These are phyloP conservation scores for Gloeopeniophorella convolvens DNA, from an alignment of 768 basidiomycete genomes.

Conservation along the genomic window DNA sequence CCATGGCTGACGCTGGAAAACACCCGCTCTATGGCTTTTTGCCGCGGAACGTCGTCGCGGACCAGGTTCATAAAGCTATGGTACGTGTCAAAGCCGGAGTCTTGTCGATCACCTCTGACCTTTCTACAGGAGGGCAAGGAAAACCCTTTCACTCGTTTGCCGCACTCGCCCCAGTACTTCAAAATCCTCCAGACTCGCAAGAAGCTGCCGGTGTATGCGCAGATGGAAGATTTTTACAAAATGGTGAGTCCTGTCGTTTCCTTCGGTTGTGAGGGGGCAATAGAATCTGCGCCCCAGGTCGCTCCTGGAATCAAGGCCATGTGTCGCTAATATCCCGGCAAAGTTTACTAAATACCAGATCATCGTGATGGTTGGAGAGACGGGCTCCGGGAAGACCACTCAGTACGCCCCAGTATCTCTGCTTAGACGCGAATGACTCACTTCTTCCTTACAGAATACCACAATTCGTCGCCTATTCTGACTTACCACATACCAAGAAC, in stretches of 20 bases:
- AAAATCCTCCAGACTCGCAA: conserved; percentile 82
- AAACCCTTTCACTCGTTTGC: conserved; percentile 84
- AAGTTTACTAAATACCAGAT: conserved; percentile 79
- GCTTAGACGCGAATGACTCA: background rate
- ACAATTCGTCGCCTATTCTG: conserved; percentile 92
- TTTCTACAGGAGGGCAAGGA: conserved; percentile 57
- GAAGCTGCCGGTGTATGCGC: conserved; percentile 84
- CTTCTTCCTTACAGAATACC: conserved; percentile 71
- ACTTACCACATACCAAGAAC: conserved; percentile 83
- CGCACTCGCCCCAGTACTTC: conserved; percentile 72
- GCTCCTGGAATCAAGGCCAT: conserved; percentile 19
- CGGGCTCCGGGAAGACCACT: conserved; percentile 93
- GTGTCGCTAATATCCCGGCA: conserved; percentile 25
- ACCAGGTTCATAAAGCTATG: conserved; percentile 36
- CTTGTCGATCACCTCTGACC: conserved; percentile 5
- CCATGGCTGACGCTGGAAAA: conserved; percentile 1
- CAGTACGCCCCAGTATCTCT: conserved; percentile 48
- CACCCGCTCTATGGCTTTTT: conserved; percentile 41
- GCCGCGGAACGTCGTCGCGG: conserved; percentile 35
- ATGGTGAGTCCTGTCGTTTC: conserved; percentile 51
- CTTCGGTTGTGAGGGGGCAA: conserved; percentile 24
- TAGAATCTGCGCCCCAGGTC: conserved; percentile 25
- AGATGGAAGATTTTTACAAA: conserved; percentile 90
- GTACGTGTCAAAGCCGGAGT: too few species aligned
- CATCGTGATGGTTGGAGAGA: conserved; percentile 89